These are phyloP conservation scores for Saksenaea oblongispora DNA, from an alignment of 371 early-diverging fungal species.

Conservation along the genomic window DNA sequence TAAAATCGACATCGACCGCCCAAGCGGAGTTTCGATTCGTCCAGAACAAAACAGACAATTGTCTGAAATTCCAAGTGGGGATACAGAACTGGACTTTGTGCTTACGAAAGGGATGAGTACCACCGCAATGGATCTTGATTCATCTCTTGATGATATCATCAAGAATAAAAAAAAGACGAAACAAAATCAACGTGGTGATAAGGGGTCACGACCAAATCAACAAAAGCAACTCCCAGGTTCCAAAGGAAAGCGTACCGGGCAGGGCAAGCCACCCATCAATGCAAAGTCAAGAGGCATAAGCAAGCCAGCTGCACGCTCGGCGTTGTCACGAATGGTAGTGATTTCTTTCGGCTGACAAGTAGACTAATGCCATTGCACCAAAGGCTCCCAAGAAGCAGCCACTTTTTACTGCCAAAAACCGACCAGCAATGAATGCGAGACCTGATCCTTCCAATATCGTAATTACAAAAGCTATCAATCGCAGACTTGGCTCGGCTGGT, in stretches of 20 bases:
- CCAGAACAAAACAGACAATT: too few species aligned
- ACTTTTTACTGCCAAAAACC: neutral
- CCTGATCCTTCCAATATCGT: slow-evolving; percentile 19
- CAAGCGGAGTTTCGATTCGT: too few species aligned
- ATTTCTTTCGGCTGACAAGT: neutral
- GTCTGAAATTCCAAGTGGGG: too few species aligned
- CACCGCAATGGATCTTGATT: slow-evolving; percentile 21
- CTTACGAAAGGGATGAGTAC: neutral
- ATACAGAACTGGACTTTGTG: too few species aligned
- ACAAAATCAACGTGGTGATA: slow-evolving; percentile 1
- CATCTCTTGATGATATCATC: slow-evolving; percentile 25
- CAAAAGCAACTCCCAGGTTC: neutral
- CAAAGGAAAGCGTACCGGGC: neutral
- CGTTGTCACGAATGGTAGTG: neutral
- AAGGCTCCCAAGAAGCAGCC: neutral
- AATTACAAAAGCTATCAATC: slow-evolving; percentile 15
- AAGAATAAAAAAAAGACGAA: slow-evolving; percentile 10
- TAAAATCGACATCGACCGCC: too few species aligned
- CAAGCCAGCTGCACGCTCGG: neutral
- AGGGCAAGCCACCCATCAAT: neutral
- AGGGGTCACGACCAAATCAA: neutral
- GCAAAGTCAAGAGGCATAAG: neutral
- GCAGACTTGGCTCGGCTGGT: neutral
- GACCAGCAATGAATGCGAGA: neutral
- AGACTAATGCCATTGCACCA: neutral